phyloP scores from a whole-genome alignment of 179 eudicot species.

The Silene vulgaris region DNA sequence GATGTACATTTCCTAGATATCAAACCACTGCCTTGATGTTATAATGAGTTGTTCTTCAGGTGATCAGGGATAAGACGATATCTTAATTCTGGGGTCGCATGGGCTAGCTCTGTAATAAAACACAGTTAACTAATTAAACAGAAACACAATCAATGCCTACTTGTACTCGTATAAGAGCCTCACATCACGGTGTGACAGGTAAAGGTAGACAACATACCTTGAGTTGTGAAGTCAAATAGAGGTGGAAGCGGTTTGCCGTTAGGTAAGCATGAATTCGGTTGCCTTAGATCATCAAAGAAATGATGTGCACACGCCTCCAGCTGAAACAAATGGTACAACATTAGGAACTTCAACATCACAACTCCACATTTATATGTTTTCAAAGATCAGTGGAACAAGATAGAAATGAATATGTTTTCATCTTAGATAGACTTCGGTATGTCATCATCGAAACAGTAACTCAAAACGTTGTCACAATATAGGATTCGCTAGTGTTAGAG shows the following conservation, averaged over 20 bases:
- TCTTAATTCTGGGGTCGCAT: conserved; percentile 53
- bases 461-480: too few relatives aligned
- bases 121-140: neutral
- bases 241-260: conserved; percentile 69
- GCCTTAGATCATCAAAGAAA: conserved; percentile 72
- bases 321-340: conserved; percentile 32
- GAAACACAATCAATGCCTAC: too few relatives aligned
- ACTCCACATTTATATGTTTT: neutral
- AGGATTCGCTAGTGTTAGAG: too few relatives aligned
- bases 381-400: too few relatives aligned
- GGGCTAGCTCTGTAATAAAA: conserved; percentile 17
- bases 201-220: conserved; percentile 40
- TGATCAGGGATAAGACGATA: conserved; percentile 59
- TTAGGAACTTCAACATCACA: neutral
- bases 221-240: conserved; percentile 62
- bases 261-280: conserved; percentile 68
- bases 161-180: too few relatives aligned
- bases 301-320: conserved; percentile 97
- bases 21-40: neutral
- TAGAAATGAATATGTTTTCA: too few relatives aligned
- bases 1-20: conserved; percentile 7
- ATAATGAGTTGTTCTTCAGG: conserved; percentile 40
- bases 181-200: neutral
- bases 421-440: too few relatives aligned
- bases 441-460: too few relatives aligned